Evolutionary conservation across 2,329 filamentous ascomycete species (phyloP).

Genomic region (Penicillium sclerotigenum): DNA sequence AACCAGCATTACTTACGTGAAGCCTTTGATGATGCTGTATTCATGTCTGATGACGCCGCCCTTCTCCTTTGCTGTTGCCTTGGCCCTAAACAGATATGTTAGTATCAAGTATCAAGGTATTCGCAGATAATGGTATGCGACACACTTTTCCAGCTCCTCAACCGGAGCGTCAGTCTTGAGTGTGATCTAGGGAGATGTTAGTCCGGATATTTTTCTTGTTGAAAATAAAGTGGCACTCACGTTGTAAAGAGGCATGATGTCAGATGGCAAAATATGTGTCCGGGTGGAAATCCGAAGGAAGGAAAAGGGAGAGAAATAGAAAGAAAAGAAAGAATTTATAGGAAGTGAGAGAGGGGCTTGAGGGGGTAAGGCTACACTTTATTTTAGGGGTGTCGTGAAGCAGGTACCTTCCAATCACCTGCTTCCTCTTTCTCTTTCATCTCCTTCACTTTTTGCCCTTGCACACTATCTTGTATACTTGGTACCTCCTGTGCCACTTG

Average conservation of each 20-base stretch:
- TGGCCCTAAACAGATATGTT: constrained; percentile 56
- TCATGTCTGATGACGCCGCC: constrained; percentile 83
- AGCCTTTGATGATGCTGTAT: constrained; percentile 85
- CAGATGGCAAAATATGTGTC: background rate
- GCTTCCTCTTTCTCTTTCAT: background rate
- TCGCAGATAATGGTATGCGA: background rate
- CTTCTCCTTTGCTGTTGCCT: constrained; percentile 68
- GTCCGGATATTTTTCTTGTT: background rate
- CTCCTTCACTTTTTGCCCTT: background rate
- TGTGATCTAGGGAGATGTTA: constrained; percentile 61
- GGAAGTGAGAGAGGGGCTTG: background rate
- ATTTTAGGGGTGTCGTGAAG: constrained; percentile 1
- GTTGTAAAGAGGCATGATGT: constrained; percentile 41
- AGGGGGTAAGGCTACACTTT: background rate
- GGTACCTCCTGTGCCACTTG: background rate
- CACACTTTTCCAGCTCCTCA: constrained; percentile 67
- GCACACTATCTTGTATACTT: background rate
- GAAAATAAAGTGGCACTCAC: constrained; percentile 21
- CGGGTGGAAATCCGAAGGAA: background rate
- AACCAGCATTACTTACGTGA: constrained; percentile 64
- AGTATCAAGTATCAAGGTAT: constrained; percentile 12
- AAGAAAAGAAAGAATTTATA: background rate
- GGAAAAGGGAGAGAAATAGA: background rate
- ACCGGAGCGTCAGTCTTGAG: constrained; percentile 67
- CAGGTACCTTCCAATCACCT: constrained; percentile 6